A percentile compares a stretch with the other conserved stretches of the same genome.
phyloP scores from a whole-genome alignment of 2,329 filamentous ascomycete species.

The Colletotrichum australisinense region DNA sequence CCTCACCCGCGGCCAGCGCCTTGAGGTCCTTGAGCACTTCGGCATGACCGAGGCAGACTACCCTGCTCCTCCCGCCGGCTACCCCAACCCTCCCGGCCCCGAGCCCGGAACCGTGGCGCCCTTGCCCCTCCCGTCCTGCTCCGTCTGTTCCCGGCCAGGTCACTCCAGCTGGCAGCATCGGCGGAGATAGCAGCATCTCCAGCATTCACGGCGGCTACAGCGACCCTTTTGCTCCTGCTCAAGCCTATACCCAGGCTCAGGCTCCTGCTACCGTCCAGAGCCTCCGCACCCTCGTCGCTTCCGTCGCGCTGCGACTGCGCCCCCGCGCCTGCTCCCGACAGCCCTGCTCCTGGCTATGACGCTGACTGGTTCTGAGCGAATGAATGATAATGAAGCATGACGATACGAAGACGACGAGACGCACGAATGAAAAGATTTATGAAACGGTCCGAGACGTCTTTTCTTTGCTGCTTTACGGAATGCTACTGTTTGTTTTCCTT shows the following conservation, averaged over 20 bases:
- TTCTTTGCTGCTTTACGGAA: no score
- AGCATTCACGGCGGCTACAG: neutral
- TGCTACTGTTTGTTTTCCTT: neutral
- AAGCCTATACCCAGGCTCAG: no score
- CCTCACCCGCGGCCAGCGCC: slow-evolving; percentile 20
- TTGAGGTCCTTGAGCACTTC: slow-evolving; percentile 1
- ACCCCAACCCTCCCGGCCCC: slow-evolving; percentile 19
- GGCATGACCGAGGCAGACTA: slow-evolving; percentile 28
- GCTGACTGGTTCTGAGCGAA: slow-evolving; percentile 25
- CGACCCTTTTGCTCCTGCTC: neutral
- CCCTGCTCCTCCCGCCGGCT: slow-evolving; percentile 14
- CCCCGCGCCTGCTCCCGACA: slow-evolving; percentile 14
- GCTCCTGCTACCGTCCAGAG: neutral
- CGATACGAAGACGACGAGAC: neutral
- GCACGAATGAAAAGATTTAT: neutral
- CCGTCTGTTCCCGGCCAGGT: neutral
- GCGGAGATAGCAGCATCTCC: neutral
- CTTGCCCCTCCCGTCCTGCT: slow-evolving; percentile 21
- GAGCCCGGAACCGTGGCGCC: slow-evolving; percentile 2
- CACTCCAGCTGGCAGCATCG: neutral
- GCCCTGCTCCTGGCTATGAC: slow-evolving; percentile 28
- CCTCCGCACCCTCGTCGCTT: slow-evolving; percentile 26
- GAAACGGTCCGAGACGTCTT: neutral
- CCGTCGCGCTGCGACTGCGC: slow-evolving; percentile 26
- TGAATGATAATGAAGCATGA: neutral